Conservation (phyloP, 805 yeast genomes). For the Lachancea dasiensis region DNA sequence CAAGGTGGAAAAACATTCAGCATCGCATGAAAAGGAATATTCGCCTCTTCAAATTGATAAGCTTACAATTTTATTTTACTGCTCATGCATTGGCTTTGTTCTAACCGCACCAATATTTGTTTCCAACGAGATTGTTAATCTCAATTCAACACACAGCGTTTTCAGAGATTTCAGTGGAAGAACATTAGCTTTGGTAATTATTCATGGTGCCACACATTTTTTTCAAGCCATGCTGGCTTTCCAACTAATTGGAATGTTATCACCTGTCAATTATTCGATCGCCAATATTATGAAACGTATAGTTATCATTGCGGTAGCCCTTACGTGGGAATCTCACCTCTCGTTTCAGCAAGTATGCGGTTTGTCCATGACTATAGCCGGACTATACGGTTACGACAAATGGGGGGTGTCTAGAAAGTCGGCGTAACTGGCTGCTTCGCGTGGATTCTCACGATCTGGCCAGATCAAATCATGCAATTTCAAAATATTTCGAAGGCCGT, state of each 20-base stretch:
- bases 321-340: slow-evolving; percentile 54
- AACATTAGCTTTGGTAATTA: slow-evolving; percentile 37
- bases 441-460: too few relatives aligned
- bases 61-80: slow-evolving; percentile 62
- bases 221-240: slow-evolving; percentile 69
- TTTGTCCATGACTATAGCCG: slow-evolving; percentile 48
- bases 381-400: slow-evolving; percentile 65
- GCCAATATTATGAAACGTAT: slow-evolving; percentile 74
- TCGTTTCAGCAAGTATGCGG: slow-evolving; percentile 44
- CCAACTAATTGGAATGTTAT: slow-evolving; percentile 62
- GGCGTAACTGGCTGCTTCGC: too few relatives aligned
- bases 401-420: slow-evolving; percentile 42
- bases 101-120: slow-evolving; percentile 65
- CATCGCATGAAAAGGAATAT: slow-evolving; percentile 21
- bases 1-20: slow-evolving; percentile 15
- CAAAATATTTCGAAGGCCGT: slow-evolving; percentile 1
- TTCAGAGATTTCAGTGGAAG: slow-evolving; percentile 24
- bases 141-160: slow-evolving; percentile 21
- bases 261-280: slow-evolving; percentile 74
- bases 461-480: too few relatives aligned
- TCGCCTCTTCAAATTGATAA: slow-evolving; percentile 48
- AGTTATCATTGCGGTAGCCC: slow-evolving; percentile 59
- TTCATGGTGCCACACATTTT: slow-evolving; percentile 70
- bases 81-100: slow-evolving; percentile 62
- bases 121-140: slow-evolving; percentile 42